Evolutionary conservation across 495 filamentous ascomycete genomes (phyloP).

Genomic region (Talaromyces adpressus): DNA sequence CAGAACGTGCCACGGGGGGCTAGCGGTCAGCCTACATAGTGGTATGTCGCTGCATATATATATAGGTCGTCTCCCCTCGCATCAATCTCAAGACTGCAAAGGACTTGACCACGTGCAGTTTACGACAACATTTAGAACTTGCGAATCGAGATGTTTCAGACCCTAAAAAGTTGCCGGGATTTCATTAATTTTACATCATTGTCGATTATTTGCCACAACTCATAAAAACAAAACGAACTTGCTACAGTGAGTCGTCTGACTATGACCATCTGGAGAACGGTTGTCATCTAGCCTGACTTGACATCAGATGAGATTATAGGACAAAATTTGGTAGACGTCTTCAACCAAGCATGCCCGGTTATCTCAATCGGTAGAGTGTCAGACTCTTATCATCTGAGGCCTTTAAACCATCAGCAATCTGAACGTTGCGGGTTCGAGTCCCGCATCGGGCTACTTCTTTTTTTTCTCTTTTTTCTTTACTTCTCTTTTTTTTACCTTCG

Average conservation of each 20-base stretch:
- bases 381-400: slow-evolving; percentile 4
- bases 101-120: not conserved
- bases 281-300: not conserved
- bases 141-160: not conserved
- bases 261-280: not conserved
- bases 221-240: too few relatives aligned
- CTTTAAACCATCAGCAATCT: not conserved
- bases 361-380: slow-evolving; percentile 5
- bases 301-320: not conserved
- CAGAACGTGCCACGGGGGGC: not conserved
- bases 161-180: not conserved
- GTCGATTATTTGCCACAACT: not conserved
- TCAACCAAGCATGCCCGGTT: slow-evolving; percentile 1
- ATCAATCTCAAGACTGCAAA: not conserved
- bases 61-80: not conserved
- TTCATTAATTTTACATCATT: not conserved
- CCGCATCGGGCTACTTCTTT: slow-evolving; percentile 1
- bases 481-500: not conserved
- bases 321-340: not conserved
- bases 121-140: not conserved
- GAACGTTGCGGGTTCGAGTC: slow-evolving; percentile 4
- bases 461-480: not conserved
- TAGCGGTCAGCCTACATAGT: not conserved
- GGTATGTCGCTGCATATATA: not conserved
- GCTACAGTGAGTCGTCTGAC: not conserved